phyloP scores from a whole-genome alignment of 371 early-diverging fungal genomes.

The Dipsacomyces acuminosporus region DNA sequence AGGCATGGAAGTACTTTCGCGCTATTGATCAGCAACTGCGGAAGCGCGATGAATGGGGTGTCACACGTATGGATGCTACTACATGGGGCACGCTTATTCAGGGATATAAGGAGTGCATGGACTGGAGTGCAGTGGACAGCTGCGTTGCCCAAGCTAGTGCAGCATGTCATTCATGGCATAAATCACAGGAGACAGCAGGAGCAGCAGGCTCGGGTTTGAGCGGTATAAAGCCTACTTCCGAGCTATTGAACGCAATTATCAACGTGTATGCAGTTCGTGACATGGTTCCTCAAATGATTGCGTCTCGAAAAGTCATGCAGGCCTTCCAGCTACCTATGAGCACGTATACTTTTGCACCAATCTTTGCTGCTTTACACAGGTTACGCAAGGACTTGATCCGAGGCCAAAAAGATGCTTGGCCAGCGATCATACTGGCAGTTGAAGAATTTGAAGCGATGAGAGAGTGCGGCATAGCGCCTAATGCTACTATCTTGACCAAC shows the following conservation, averaged over 20 bases:
- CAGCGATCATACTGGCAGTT: conserved; percentile 13
- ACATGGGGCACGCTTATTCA: conserved; percentile 38
- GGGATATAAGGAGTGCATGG: conserved; percentile 24
- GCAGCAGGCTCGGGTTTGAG: neutral
- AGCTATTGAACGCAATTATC: conserved; percentile 32
- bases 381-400: conserved; percentile 10
- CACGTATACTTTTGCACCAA: conserved; percentile 19
- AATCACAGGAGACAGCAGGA: neutral
- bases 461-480: conserved; percentile 5
- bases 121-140: conserved; percentile 33
- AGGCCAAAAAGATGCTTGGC: conserved; percentile 14
- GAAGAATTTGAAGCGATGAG: conserved; percentile 31
- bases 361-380: conserved; percentile 33
- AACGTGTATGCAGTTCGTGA: conserved; percentile 26
- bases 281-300: conserved; percentile 34
- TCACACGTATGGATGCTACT: conserved; percentile 34
- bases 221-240: conserved; percentile 15
- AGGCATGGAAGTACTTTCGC: conserved; percentile 22
- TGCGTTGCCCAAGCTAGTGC: conserved; percentile 13
- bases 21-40: conserved; percentile 24
- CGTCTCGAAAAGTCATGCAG: conserved; percentile 16
- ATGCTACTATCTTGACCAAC: conserved; percentile 25
- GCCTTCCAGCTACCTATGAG: conserved; percentile 15
- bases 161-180: conserved; percentile 16
- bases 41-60: conserved; percentile 27